phyloP scores from a whole-genome alignment of 1,284 basidiomycete species.

The Fomitopsis palustris region DNA sequence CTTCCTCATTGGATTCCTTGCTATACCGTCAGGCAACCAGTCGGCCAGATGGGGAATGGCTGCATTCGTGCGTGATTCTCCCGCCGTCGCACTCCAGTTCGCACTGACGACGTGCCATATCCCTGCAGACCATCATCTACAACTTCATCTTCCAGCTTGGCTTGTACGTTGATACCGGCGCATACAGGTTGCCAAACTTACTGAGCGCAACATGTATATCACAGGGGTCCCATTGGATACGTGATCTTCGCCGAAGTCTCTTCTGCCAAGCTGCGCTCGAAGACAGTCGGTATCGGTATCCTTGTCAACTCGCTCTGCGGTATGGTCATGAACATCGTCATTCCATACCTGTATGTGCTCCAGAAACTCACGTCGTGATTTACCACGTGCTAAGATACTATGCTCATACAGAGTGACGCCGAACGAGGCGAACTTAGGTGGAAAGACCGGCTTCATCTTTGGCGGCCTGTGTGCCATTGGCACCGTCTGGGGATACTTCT shows the following conservation, averaged over 20 bases:
- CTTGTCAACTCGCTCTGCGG: conserved; percentile 9
- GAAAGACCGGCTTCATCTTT: conserved; percentile 12
- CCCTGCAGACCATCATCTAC: conserved; percentile 7
- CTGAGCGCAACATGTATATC: background rate
- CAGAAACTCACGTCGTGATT: background rate
- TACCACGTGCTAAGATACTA: background rate
- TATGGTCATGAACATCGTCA: conserved; percentile 11
- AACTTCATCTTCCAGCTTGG: conserved; percentile 11
- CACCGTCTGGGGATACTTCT: conserved; percentile 7
- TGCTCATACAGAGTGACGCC: conserved; percentile 5
- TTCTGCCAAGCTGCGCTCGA: conserved; percentile 8
- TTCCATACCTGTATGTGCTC: conserved; percentile 8
- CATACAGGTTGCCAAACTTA: background rate
- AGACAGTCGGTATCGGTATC: conserved; percentile 12
- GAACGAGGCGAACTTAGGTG: conserved; percentile 10
- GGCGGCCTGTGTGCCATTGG: conserved; percentile 8
- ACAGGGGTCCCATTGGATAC: conserved; percentile 10
- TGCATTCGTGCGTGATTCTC: background rate
- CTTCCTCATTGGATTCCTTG: conserved; percentile 9
- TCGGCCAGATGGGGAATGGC: conserved; percentile 9
- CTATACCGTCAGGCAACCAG: conserved; percentile 5
- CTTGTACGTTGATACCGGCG: background rate
- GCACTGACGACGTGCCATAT: background rate
- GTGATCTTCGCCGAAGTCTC: conserved; percentile 11
- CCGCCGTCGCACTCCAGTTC: background rate